Conservation (phyloP, 2,329 filamentous ascomycete genomes). For the Pyrenophora graminea region DNA sequence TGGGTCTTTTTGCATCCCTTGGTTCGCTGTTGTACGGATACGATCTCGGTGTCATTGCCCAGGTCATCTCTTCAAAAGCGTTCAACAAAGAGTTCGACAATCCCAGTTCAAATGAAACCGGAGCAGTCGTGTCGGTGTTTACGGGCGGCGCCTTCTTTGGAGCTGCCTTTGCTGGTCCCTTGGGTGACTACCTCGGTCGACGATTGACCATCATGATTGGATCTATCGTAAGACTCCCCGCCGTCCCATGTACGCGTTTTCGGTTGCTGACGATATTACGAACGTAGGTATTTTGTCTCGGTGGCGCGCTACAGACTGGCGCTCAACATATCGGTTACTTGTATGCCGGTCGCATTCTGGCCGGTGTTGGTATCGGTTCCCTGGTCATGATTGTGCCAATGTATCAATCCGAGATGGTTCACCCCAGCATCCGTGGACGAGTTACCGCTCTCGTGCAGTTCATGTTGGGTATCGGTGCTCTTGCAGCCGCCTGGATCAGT, state of each 20-base stretch:
- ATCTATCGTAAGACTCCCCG: slow-evolving; percentile 57
- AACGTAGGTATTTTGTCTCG: slow-evolving; percentile 62
- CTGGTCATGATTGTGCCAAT: slow-evolving; percentile 69
- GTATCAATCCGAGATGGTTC: slow-evolving; percentile 79
- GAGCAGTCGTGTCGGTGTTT: slow-evolving; percentile 76
- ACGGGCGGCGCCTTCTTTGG: slow-evolving; percentile 76
- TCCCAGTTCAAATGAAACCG: slow-evolving; percentile 54
- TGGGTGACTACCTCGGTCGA: slow-evolving; percentile 68
- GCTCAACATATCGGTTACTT: slow-evolving; percentile 65
- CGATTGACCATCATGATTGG: slow-evolving; percentile 73
- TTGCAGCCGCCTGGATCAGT: slow-evolving; percentile 73
- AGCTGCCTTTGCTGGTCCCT: slow-evolving; percentile 65
- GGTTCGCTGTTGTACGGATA: slow-evolving; percentile 64
- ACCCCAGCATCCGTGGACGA: slow-evolving; percentile 75
- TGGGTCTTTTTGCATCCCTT: slow-evolving; percentile 62
- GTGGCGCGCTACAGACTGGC: slow-evolving; percentile 73
- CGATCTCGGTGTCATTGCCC: slow-evolving; percentile 64
- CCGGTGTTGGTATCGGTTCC: slow-evolving; percentile 67
- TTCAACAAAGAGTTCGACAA: slow-evolving; percentile 48
- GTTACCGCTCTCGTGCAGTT: slow-evolving; percentile 80
- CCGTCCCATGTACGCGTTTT: not conserved
- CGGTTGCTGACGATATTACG: not conserved
- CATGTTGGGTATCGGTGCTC: slow-evolving; percentile 76
- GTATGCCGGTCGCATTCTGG: slow-evolving; percentile 70
- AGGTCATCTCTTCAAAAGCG: slow-evolving; percentile 55